A percentile compares a stretch with the other conserved stretches of the same genome.
These are phyloP conservation scores for Rhodosporidiobolus odoratus DNA, from an alignment of 768 basidiomycete genomes.

Conservation along the genomic window DNA sequence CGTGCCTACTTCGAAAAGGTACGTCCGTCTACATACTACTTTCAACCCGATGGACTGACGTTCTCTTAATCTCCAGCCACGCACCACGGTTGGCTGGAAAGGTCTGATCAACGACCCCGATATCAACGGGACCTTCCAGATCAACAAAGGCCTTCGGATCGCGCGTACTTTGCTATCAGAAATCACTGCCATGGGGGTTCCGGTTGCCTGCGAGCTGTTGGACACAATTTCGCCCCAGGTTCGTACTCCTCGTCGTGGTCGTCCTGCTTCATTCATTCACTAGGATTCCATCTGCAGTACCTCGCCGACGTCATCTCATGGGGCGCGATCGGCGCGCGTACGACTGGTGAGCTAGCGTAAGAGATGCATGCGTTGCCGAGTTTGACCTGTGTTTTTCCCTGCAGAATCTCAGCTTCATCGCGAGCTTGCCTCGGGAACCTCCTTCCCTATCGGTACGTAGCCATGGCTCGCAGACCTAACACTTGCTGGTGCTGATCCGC, in stretches of 20 bases:
- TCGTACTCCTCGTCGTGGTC: neutral
- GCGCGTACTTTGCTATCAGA: constrained; percentile 86
- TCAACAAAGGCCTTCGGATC: constrained; percentile 90
- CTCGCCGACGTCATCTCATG: constrained; percentile 63
- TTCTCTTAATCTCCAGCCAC: constrained; percentile 59
- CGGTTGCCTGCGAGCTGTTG: constrained; percentile 89
- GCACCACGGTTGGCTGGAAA: constrained; percentile 86
- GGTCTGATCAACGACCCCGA: constrained; percentile 77
- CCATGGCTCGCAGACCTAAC: neutral
- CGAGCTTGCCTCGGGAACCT: constrained; percentile 89
- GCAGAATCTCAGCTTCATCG: constrained; percentile 88
- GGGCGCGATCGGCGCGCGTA: constrained; percentile 96
- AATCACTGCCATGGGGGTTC: constrained; percentile 79
- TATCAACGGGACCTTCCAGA: constrained; percentile 88
- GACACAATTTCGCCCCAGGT: constrained; percentile 54
- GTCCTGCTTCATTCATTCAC: neutral
- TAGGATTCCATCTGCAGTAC: constrained; percentile 31
- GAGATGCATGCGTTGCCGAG: too few relatives aligned
- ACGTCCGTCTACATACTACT: neutral
- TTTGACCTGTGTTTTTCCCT: neutral
- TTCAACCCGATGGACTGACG: neutral
- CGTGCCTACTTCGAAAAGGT: constrained; percentile 83
- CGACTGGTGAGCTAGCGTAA: too few relatives aligned
- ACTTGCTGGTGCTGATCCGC: neutral
- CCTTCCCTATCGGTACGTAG: constrained; percentile 71